Conservation (phyloP, 2,329 filamentous ascomycete genomes). For the Aaosphaeria arxii region DNA sequence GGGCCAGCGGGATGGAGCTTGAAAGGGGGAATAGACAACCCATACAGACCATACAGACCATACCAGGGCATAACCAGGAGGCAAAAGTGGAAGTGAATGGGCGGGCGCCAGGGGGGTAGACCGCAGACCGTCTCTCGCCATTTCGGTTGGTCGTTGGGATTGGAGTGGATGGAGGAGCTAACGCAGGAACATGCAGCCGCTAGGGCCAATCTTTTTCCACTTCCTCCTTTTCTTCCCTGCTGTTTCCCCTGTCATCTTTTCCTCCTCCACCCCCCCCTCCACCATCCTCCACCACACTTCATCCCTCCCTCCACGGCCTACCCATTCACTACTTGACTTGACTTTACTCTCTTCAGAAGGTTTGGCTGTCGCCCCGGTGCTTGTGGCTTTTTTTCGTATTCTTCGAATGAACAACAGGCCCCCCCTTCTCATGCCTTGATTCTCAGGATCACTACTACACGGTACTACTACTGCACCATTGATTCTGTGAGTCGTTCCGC, state of each 20-base stretch:
- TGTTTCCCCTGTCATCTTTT: slow-evolving; percentile 14
- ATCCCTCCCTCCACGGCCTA: slow-evolving; percentile 28
- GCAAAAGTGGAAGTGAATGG: background rate
- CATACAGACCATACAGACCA: too few relatives aligned
- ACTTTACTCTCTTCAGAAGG: slow-evolving; percentile 29
- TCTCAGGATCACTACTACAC: too few relatives aligned
- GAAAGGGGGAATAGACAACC: slow-evolving; percentile 5
- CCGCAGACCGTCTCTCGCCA: slow-evolving; percentile 11
- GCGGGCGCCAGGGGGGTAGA: slow-evolving; percentile 22
- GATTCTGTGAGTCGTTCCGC: too few relatives aligned
- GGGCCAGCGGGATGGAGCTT: slow-evolving; percentile 28
- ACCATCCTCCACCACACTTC: slow-evolving; percentile 19
- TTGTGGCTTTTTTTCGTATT: background rate
- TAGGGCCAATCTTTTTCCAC: too few relatives aligned
- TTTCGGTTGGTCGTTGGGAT: slow-evolving; percentile 27
- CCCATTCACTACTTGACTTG: slow-evolving; percentile 15
- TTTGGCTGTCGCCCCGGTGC: slow-evolving; percentile 16
- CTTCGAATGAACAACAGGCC: too few relatives aligned
- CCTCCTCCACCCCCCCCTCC: slow-evolving; percentile 21
- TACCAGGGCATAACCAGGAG: background rate
- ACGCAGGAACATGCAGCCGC: slow-evolving; percentile 24
- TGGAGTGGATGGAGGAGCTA: slow-evolving; percentile 18
- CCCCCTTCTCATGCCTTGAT: too few relatives aligned
- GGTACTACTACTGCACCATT: too few relatives aligned
- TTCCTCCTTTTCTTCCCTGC: too few relatives aligned